These are phyloP conservation scores for Paramarasmius palmivorus DNA, from an alignment of 1,284 basidiomycete genomes.

Conservation along the genomic window DNA sequence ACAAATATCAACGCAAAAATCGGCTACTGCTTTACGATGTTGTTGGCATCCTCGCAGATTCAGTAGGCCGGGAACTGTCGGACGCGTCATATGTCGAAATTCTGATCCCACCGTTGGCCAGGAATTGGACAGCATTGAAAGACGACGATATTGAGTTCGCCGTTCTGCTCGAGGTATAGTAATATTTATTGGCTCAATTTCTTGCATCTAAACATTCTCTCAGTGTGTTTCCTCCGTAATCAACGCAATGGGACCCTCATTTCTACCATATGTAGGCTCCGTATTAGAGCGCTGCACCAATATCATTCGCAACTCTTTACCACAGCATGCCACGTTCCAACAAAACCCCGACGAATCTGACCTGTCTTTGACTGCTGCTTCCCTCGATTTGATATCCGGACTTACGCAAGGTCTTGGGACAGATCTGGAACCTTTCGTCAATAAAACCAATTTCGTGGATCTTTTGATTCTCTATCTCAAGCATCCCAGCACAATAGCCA, in stretches of 20 bases:
- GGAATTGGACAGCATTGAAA: constrained; percentile 85
- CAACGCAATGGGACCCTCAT: constrained; percentile 93
- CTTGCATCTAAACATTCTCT: constrained; percentile 10
- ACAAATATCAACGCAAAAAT: constrained; percentile 99
- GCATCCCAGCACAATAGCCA: constrained; percentile 92
- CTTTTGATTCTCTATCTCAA: constrained; percentile 86
- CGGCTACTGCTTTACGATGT: constrained; percentile 98
- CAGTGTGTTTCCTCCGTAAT: constrained; percentile 98
- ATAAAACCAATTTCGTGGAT: constrained; percentile 69
- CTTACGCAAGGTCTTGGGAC: constrained; percentile 92
- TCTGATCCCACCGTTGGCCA: constrained; percentile 93
- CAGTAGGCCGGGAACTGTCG: constrained; percentile 87
- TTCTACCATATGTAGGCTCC: constrained; percentile 86
- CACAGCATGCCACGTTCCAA: constrained; percentile 82
- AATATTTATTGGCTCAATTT: constrained; percentile 3
- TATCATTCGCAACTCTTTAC: constrained; percentile 82
- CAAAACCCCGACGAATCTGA: constrained; percentile 93
- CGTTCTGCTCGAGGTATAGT: constrained; percentile 84
- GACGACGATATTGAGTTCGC: constrained; percentile 94
- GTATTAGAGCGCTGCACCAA: constrained; percentile 91
- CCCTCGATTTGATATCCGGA: constrained; percentile 93
- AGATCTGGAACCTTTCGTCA: constrained; percentile 73
- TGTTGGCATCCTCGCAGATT: constrained; percentile 95
- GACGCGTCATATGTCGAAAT: constrained; percentile 90
- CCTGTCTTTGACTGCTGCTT: constrained; percentile 94